A percentile compares a stretch with the other conserved stretches of the same genome.
These are phyloP conservation scores for Naegleria lovaniensis DNA, from an alignment of 208 protist genomes.

Conservation along the genomic window DNA sequence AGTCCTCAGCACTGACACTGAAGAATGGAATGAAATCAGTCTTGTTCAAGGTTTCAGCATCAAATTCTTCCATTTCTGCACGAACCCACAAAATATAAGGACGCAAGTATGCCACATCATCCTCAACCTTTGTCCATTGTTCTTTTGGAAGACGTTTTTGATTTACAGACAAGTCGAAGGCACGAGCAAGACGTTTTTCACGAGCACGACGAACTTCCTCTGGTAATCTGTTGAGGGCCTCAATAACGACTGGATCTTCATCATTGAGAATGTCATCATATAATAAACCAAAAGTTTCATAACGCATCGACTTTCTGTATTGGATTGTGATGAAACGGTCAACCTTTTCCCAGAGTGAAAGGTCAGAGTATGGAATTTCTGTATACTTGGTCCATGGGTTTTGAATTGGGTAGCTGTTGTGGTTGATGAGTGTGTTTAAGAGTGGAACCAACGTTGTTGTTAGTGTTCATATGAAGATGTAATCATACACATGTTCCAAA, in stretches of 20 bases:
- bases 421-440: no score
- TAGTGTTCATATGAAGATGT: no score
- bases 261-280: background rate
- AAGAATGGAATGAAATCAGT: background rate
- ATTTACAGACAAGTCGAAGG: background rate
- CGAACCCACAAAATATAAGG: conserved; percentile 10
- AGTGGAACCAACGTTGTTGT: no score
- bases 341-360: background rate
- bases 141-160: background rate
- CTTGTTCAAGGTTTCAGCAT: background rate
- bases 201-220: conserved; percentile 1
- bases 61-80: conserved; percentile 13
- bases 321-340: background rate
- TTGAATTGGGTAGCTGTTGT: background rate
- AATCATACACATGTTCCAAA: no score
- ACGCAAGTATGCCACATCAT: conserved; percentile 17
- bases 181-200: background rate
- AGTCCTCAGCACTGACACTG: background rate
- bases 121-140: background rate
- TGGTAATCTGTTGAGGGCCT: conserved; percentile 16
- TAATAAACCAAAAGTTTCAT: background rate
- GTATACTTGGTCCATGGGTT: conserved; percentile 17
- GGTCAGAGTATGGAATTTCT: background rate
- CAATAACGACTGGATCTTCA: conserved; percentile 15
- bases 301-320: background rate